These are phyloP conservation scores for Thraustotheca clavata DNA, from an alignment of 352 stramenopile species.

Conservation along the genomic window DNA sequence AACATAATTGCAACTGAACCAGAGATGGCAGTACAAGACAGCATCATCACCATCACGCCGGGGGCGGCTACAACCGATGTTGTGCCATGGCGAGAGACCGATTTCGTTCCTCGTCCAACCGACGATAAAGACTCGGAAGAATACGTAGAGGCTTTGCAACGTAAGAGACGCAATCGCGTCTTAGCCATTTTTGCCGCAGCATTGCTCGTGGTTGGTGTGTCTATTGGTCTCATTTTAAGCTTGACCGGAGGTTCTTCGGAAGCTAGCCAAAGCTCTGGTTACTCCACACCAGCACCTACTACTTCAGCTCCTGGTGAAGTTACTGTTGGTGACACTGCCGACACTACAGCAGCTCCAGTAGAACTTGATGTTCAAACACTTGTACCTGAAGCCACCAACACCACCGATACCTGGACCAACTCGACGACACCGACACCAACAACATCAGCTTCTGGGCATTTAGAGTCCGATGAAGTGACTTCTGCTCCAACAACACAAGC, in stretches of 20 bases:
- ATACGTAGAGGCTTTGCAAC: slow-evolving; percentile 14
- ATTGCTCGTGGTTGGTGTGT: slow-evolving; percentile 11
- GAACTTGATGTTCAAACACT: neutral
- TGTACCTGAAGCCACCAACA: neutral
- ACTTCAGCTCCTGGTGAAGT: neutral
- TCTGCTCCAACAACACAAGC: too few species aligned
- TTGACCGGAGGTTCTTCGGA: neutral
- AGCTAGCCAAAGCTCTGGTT: neutral
- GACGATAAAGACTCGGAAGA: slow-evolving; percentile 19
- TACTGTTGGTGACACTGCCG: neutral
- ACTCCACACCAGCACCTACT: neutral
- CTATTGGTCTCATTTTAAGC: slow-evolving; percentile 14
- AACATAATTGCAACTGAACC: neutral
- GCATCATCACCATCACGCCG: slow-evolving; percentile 22
- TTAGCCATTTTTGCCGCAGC: neutral
- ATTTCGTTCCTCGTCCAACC: slow-evolving; percentile 5
- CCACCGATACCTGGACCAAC: neutral
- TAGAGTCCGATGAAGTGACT: neutral
- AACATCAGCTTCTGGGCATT: neutral
- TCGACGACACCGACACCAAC: neutral
- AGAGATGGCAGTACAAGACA: slow-evolving; percentile 10
- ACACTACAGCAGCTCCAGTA: neutral
- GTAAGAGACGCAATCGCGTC: slow-evolving; percentile 13
- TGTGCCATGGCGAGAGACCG: slow-evolving; percentile 5
- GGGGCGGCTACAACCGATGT: neutral